A percentile compares a stretch with the other conserved stretches of the same genome.
Evolutionary conservation across 2,329 filamentous ascomycete species (phyloP).

Genomic region (Alternaria postmessia): DNA sequence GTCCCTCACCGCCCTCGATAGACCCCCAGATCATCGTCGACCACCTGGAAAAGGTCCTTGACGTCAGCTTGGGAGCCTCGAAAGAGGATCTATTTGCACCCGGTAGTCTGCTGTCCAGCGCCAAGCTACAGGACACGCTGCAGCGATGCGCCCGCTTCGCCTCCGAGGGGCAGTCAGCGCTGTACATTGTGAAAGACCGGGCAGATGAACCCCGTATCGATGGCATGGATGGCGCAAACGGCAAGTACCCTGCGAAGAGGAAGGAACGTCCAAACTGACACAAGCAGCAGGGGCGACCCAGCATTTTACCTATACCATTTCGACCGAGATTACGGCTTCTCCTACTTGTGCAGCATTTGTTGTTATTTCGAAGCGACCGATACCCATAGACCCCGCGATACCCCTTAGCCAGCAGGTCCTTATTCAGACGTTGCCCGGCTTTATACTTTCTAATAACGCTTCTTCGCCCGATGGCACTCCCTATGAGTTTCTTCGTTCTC

Average conservation of each 20-base stretch:
- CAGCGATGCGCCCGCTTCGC: conserved; percentile 90
- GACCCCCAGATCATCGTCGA: conserved; percentile 59
- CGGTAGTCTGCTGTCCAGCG: conserved; percentile 82
- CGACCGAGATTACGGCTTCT: conserved; percentile 81
- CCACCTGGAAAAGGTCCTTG: conserved; percentile 58
- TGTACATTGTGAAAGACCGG: conserved; percentile 91
- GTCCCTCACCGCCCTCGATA: conserved; percentile 51
- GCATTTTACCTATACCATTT: conserved; percentile 78
- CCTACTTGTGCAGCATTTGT: conserved; percentile 85
- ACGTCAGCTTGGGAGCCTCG: conserved; percentile 59
- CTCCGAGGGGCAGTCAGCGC: conserved; percentile 81
- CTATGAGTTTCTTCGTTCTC: conserved; percentile 90
- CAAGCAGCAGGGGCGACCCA: conserved; percentile 51
- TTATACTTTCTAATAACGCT: conserved; percentile 72
- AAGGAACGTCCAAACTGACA: conserved; percentile 40
- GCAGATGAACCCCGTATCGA: conserved; percentile 55
- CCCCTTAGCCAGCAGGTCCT: conserved; percentile 89
- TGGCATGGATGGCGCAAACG: conserved; percentile 42
- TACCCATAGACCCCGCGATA: conserved; percentile 82
- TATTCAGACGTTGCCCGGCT: conserved; percentile 88
- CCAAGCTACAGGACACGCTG: conserved; percentile 78
- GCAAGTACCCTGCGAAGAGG: conserved; percentile 28
- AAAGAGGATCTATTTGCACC: conserved; percentile 79
- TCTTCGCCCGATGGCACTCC: conserved; percentile 81
- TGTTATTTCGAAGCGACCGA: conserved; percentile 87